Conservation (phyloP, 306 rosid species). For the Trichosanthes truncata region DNA sequence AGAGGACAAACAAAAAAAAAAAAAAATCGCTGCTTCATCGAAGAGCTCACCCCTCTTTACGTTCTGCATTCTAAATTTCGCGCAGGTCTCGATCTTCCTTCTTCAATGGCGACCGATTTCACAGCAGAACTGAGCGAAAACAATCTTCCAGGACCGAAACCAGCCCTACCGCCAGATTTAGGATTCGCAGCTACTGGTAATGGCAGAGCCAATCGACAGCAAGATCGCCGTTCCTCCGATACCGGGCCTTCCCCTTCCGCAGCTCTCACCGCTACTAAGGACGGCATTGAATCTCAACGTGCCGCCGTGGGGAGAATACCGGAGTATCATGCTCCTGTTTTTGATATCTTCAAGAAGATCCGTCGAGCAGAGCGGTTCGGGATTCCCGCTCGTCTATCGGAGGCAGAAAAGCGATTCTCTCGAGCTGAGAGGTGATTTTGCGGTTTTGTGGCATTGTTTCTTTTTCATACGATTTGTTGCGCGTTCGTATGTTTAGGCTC, state of each 20-base stretch:
- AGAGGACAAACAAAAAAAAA: not conserved
- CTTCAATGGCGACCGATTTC: conserved; percentile 42
- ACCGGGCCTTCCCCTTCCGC: not conserved
- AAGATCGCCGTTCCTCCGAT: conserved; percentile 5
- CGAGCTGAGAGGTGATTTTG: conserved; percentile 66
- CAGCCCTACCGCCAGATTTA: not conserved
- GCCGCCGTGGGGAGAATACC: conserved; percentile 8
- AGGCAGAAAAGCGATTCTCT: conserved; percentile 79
- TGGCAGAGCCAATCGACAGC: not conserved
- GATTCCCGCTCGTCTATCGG: conserved; percentile 56
- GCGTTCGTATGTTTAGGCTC: conserved; percentile 9
- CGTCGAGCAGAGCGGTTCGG: conserved; percentile 96
- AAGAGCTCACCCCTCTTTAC: not conserved
- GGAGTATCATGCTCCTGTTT: conserved; percentile 26
- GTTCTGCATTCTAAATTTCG: conserved; percentile 2
- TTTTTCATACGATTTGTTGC: not conserved
- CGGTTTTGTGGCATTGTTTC: not conserved
- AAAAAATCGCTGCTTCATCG: not conserved
- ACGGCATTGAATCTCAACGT: not conserved
- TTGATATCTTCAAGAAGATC: conserved; percentile 53
- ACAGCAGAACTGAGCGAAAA: conserved; percentile 20
- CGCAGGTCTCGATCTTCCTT: conserved; percentile 9
- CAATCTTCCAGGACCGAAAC: conserved; percentile 16
- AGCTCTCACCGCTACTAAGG: not conserved
- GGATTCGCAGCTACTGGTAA: not conserved